These are phyloP conservation scores for Macrophomina phaseolina DNA, from an alignment of 2,329 filamentous ascomycete genomes.

Conservation along the genomic window DNA sequence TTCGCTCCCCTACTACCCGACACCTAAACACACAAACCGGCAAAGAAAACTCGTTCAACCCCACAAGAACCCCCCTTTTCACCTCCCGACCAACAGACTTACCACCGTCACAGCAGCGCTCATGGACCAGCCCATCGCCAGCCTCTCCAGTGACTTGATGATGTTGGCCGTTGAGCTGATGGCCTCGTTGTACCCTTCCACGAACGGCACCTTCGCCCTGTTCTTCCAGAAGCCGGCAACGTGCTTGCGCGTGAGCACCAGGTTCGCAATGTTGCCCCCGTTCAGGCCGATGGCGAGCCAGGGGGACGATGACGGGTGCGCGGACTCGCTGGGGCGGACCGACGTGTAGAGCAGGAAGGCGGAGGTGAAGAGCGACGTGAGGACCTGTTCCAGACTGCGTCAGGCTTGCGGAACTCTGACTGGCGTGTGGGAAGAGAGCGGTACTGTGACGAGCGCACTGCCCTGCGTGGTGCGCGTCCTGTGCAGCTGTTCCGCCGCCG, in stretches of 20 bases:
- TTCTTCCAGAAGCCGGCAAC: constrained; percentile 44
- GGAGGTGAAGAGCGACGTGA: constrained; percentile 36
- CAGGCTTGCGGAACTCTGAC: neutral
- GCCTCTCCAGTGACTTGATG: constrained; percentile 10
- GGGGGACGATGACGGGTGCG: constrained; percentile 8
- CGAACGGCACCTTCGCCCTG: constrained; percentile 40
- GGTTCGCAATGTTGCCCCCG: constrained; percentile 29
- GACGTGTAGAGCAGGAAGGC: constrained; percentile 32
- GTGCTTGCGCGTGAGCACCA: constrained; percentile 34
- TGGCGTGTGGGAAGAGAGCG: neutral
- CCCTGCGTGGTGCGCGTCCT: constrained; percentile 46
- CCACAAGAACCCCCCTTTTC: neutral
- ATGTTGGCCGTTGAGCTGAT: constrained; percentile 30
- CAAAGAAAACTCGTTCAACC: too few species aligned
- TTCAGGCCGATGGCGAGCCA: constrained; percentile 28
- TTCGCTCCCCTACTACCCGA: too few species aligned
- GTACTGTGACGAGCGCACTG: constrained; percentile 40
- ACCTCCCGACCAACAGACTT: neutral
- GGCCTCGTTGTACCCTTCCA: constrained; percentile 45
- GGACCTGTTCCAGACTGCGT: constrained; percentile 29
- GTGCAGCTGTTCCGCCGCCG: constrained; percentile 39
- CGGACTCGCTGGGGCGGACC: neutral
- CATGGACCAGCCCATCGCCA: constrained; percentile 4
- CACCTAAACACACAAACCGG: too few species aligned
- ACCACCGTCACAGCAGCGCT: neutral